phyloP scores from a whole-genome alignment of 345 rosid genomes.

The Mangifera indica region DNA sequence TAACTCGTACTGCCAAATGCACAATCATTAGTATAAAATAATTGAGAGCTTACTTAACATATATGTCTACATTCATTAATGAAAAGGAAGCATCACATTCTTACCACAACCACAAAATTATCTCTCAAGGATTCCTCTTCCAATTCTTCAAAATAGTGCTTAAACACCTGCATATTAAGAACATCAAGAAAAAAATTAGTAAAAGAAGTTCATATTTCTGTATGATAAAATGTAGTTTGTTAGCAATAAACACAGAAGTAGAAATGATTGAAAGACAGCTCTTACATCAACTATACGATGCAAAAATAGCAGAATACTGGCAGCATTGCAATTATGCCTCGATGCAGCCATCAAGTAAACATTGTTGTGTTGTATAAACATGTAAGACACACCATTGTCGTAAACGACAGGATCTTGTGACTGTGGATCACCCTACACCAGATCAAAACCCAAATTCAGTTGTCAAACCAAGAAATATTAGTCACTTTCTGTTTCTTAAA shows the following conservation, averaged over 20 bases:
- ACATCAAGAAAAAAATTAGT: not conserved
- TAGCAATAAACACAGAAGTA: not conserved
- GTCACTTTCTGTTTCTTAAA: not conserved
- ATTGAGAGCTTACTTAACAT: not conserved
- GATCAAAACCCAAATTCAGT: constrained; percentile 9
- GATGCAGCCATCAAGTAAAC: constrained; percentile 67
- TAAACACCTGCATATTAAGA: constrained; percentile 51
- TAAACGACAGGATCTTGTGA: constrained; percentile 74
- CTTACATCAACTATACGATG: constrained; percentile 69
- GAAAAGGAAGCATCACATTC: constrained; percentile 6
- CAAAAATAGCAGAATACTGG: constrained; percentile 59
- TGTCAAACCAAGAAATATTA: not conserved
- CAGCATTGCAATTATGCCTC: constrained; percentile 74
- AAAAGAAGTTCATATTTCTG: not conserved
- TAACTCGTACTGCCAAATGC: constrained; percentile 64
- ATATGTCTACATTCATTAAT: not conserved
- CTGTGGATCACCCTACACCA: constrained; percentile 59
- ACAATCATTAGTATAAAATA: constrained; percentile 3
- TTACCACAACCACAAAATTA: constrained; percentile 83
- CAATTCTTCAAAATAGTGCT: constrained; percentile 75
- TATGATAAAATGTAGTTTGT: not conserved
- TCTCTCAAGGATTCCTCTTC: constrained; percentile 81
- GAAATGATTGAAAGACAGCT: not conserved
- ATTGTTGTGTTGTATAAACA: constrained; percentile 74
- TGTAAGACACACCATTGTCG: constrained; percentile 65